Evolutionary conservation across 208 protist genomes (phyloP), one percentile per base, ranked within the genome.

Genomic region (Angomonas ambiguus): DNA sequence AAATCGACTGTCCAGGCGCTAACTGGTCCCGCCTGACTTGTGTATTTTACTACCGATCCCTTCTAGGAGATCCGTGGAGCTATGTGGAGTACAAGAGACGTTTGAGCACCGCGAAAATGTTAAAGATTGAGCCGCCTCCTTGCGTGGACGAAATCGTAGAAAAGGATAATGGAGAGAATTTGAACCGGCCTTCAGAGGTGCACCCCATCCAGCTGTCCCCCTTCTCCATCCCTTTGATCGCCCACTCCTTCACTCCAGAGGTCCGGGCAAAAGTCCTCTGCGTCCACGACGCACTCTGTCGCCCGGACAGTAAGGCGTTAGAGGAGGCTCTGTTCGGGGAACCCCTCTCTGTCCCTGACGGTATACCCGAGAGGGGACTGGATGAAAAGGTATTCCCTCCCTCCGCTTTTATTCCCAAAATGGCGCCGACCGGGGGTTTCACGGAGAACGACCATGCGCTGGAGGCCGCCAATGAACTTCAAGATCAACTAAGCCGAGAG

Each of bases 11-110:
- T 51, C 27, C 25, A n/a, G 74, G 61, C 2, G 65, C 62, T 20
- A 57, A 73, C 20, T 97, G 92, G 88, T 67, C 59, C 51, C 60
- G 92, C 24, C 74, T 97, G 6, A 91, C 87, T 1, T 95, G 92
- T 68, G 92, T 97, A 2, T 94, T 95, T 61, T 97, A 97, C 74
- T 97, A 94, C 69, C 83, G 92, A 61, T 69, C 80, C 2, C 59
- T 74, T 5, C 73, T 97, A 0, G 92, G 91, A 1, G 88, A 93
- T 65, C 75, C 83, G 5, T 35, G 65, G 1, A 84, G 82, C 60
- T 83, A 93, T 57, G 74, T 69, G 2, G 82, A 92, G 65, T 97
- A 97, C 70, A 18, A 42, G 34, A 79, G 89, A 3, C 82, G 89
- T 2, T 69, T 92, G 38, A 49, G 60, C 18, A 62, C 62, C 1